phyloP scores from a whole-genome alignment of 257 asterid genomes.

The Solanum ossicruentum region DNA sequence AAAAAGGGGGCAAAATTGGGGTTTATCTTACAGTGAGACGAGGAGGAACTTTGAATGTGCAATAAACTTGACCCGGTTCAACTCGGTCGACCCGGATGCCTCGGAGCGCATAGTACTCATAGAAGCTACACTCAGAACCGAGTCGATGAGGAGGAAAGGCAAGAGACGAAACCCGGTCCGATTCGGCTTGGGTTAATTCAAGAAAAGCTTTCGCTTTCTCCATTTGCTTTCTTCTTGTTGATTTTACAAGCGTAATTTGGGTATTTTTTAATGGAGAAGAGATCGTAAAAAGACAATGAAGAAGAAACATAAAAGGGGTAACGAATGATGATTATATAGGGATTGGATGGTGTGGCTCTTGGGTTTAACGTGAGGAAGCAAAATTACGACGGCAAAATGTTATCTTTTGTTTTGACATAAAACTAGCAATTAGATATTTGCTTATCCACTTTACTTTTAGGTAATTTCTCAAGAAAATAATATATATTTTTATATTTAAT shows the following conservation, averaged over 20 bases:
- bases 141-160: constrained; percentile 37
- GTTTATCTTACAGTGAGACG: constrained; percentile 50
- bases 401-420: too few species aligned
- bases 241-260: neutral
- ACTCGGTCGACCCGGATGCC: constrained; percentile 52
- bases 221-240: constrained; percentile 10
- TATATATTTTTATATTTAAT: too few species aligned
- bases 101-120: constrained; percentile 41
- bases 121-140: constrained; percentile 39
- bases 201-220: constrained; percentile 36
- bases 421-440: too few species aligned
- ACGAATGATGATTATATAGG: neutral
- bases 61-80: constrained; percentile 38
- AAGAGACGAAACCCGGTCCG: constrained; percentile 32
- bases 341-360: neutral
- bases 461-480: too few species aligned
- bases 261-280: neutral
- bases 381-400: neutral
- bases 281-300: neutral
- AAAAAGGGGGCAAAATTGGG: neutral
- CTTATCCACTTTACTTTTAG: too few species aligned
- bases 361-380: neutral
- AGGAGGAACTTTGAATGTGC: constrained; percentile 64
- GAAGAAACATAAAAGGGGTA: neutral
- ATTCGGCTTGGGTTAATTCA: constrained; percentile 13